Evolutionary conservation across 1,284 basidiomycete genomes (phyloP), one percentile per base, ranked within the genome.

Genomic region (Ganoderma resinaceum): DNA sequence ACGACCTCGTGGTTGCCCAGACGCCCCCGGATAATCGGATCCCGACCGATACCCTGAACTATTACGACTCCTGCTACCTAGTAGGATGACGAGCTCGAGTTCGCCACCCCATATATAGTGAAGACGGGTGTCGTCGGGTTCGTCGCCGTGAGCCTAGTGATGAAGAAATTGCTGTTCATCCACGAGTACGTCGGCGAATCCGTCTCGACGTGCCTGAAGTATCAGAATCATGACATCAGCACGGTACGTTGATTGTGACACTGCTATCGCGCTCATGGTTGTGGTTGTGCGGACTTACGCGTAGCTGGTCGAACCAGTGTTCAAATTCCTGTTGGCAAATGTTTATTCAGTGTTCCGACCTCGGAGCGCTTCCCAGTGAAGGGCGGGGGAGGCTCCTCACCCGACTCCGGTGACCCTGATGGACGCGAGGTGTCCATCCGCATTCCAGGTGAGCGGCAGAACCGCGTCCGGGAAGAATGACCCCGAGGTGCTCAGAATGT

Each of bases 151-250:
- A 35, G 55, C 16, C 20, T 58, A 20, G n/a, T 58, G 33, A 58
- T 58, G 35, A 58, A 37, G 55, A 58, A 58, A 29, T 58, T 58
- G 33, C 33, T 58, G 55, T 18, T 58, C 55, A 58, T 58, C 55
- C 55, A 58, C 12, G 55, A 58, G 55, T 58, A 58, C 55, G 18
- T 58, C 55, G 55, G 29, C 3, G 55, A 58, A 33, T 58, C 55
- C 55, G 55, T 58, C 35, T 58, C 55, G 12, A 37, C 55, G 20
- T 58, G 55, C 55, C 55, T 58, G 20, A n/a, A 43, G 6, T n/a
- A n/a, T n/a, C 35, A 9, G 8, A 9, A 9, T 6, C n/a, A 46
- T 46, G 43, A 23, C n/a, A 11, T 46, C 43, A 46, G 43, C 43
- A n/a, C 18, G 43, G 43, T 46, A 23, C n/a, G 43, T 46, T 16